These are phyloP conservation scores for Acanthamoeba castellanii DNA, from an alignment of 208 protist genomes.

Conservation along the genomic window DNA sequence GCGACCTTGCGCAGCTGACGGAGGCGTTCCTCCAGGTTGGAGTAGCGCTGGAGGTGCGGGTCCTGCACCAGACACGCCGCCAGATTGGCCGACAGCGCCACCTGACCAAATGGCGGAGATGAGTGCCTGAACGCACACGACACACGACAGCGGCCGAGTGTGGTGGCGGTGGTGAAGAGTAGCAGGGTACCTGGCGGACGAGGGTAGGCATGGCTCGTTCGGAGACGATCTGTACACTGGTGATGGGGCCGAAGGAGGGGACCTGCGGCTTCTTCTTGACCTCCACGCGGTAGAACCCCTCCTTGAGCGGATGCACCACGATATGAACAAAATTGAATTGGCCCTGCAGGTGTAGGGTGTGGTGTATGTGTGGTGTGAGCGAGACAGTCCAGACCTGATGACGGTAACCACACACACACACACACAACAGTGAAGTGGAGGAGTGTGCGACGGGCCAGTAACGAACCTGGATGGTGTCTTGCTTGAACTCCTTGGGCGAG, in stretches of 20 bases:
- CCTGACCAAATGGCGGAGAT: background rate
- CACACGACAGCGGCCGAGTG: background rate
- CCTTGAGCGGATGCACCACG: constrained; percentile 77
- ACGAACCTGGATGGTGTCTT: constrained; percentile 64
- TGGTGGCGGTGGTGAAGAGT: background rate
- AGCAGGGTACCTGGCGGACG: constrained; percentile 54
- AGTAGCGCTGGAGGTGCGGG: constrained; percentile 10
- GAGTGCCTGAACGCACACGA: background rate
- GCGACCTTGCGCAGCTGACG: constrained; percentile 33
- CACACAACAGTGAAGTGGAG: background rate
- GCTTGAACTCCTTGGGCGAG: constrained; percentile 35
- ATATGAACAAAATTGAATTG: constrained; percentile 85
- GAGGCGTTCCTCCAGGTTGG: constrained; percentile 59
- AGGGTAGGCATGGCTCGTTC: constrained; percentile 75
- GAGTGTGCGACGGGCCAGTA: background rate
- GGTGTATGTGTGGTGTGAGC: background rate
- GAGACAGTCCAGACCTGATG: background rate
- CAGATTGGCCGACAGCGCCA: constrained; percentile 49
- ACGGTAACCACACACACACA: too few species aligned
- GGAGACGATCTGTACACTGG: constrained; percentile 77
- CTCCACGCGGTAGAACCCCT: constrained; percentile 78
- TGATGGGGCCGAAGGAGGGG: constrained; percentile 80
- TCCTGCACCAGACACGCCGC: constrained; percentile 20
- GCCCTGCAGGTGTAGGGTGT: constrained; percentile 48
- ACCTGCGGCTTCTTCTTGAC: constrained; percentile 83